These are phyloP conservation scores for Camellia granthamiana DNA, from an alignment of 148 eudicot genomes.

Conservation along the genomic window DNA sequence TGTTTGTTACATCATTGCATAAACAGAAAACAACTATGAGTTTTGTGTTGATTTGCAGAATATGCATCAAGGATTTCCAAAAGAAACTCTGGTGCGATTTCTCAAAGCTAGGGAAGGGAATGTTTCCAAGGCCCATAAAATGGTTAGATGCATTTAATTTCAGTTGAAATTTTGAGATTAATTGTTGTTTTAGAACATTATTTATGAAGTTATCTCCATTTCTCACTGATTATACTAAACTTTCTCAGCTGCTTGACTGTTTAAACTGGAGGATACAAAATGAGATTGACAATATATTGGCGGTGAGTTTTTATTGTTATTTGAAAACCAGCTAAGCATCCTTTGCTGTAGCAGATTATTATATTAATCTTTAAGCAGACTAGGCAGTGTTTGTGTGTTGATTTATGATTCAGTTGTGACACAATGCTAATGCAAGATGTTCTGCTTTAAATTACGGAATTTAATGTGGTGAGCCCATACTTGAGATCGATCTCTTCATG, in stretches of 20 bases:
- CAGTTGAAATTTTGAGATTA: neutral
- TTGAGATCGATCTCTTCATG: neutral
- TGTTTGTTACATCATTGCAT: neutral
- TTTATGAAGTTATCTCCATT: neutral
- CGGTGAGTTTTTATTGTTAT: conserved; percentile 46
- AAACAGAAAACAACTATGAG: neutral
- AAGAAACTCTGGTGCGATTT: conserved; percentile 56
- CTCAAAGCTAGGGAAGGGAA: conserved; percentile 89
- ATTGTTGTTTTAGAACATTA: neutral
- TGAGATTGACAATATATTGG: conserved; percentile 76
- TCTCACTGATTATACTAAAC: conserved; percentile 20
- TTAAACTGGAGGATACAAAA: conserved; percentile 93
- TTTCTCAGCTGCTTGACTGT: conserved; percentile 69
- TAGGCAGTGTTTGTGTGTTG: neutral
- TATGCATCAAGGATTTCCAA: conserved; percentile 69
- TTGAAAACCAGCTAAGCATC: conserved; percentile 2
- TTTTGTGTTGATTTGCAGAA: conserved; percentile 45
- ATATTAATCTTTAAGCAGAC: neutral
- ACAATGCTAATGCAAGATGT: neutral
- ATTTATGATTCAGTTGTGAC: neutral
- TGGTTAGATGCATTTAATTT: conserved; percentile 46
- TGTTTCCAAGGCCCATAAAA: conserved; percentile 71
- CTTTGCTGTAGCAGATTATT: neutral
- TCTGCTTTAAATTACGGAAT: neutral
- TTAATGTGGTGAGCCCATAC: neutral